phyloP scores from a whole-genome alignment of 176 grass and related monocot species.

The Tillandsia fasciculata region DNA sequence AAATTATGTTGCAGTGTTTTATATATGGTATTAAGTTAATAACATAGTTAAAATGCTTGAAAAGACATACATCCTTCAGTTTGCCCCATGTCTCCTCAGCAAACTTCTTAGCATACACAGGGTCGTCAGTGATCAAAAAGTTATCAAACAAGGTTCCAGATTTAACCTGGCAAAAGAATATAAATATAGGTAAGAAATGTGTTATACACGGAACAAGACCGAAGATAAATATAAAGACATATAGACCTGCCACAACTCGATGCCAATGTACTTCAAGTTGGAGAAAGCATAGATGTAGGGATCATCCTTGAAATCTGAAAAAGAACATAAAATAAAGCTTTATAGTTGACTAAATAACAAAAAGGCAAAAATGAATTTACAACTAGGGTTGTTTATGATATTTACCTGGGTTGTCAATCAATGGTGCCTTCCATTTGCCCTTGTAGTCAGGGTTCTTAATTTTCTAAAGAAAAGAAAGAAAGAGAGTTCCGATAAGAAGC shows the following conservation, averaged over 20 bases:
- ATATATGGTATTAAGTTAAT: neutral
- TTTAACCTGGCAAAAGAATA: constrained; percentile 53
- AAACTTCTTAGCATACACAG: constrained; percentile 65
- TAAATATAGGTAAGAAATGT: neutral
- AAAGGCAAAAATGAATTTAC: neutral
- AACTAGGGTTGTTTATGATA: neutral
- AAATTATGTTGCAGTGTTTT: constrained; percentile 5
- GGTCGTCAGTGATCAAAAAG: constrained; percentile 67
- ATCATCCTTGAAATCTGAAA: constrained; percentile 92
- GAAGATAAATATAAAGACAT: neutral
- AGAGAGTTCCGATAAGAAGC: constrained; percentile 17
- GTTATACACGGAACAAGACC: neutral
- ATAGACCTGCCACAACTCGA: constrained; percentile 89
- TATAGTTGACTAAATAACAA: neutral
- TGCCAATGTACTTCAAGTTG: constrained; percentile 79
- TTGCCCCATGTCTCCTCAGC: constrained; percentile 83
- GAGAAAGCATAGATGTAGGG: constrained; percentile 67
- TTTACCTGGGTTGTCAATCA: constrained; percentile 92
- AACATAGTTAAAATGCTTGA: neutral
- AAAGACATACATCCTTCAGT: constrained; percentile 47
- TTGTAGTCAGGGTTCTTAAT: constrained; percentile 97
- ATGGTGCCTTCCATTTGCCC: constrained; percentile 93
- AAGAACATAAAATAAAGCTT: neutral
- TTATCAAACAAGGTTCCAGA: constrained; percentile 89
- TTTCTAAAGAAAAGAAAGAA: constrained; percentile 39